Percentiles rank a stretch among this genome's conserved stretches.
phyloP scores from a whole-genome alignment of 208 protist species.

The Trypanosoma rangeli region DNA sequence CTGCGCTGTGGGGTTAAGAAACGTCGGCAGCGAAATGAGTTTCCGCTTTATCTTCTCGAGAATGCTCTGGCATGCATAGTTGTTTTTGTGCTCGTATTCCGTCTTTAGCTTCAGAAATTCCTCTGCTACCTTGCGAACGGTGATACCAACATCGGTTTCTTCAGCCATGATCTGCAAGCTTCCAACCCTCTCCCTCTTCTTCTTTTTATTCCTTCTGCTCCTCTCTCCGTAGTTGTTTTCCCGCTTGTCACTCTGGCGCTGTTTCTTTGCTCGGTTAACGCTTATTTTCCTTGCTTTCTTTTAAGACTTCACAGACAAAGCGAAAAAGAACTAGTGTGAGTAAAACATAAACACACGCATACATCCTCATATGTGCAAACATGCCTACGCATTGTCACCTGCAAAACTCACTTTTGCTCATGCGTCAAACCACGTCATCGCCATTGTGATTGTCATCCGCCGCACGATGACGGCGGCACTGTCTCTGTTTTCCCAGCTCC shows the following conservation, averaged over 20 bases:
- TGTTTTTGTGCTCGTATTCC: conserved; percentile 62
- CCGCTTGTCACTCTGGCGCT: neutral
- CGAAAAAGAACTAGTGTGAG: neutral
- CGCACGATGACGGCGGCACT: neutral
- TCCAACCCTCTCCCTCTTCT: neutral
- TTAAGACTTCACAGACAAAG: neutral
- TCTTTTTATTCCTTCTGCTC: neutral
- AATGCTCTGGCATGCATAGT: conserved; percentile 46
- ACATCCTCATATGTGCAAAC: neutral
- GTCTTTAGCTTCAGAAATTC: conserved; percentile 76
- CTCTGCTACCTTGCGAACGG: conserved; percentile 71
- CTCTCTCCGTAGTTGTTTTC: neutral
- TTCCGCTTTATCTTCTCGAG: conserved; percentile 69
- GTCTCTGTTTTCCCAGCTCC: neutral
- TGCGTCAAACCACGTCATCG: neutral
- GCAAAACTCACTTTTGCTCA: neutral
- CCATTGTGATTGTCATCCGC: neutral
- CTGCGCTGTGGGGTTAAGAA: conserved; percentile 65
- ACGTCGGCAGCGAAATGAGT: conserved; percentile 88
- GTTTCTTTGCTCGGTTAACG: neutral
- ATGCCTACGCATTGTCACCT: no score
- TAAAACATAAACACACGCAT: neutral
- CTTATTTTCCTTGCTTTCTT: neutral
- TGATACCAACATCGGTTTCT: conserved; percentile 45
- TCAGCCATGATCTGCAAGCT: conserved; percentile 4